Conservation (phyloP, 2,329 filamentous ascomycete genomes). For the Colletotrichum sp. region DNA sequence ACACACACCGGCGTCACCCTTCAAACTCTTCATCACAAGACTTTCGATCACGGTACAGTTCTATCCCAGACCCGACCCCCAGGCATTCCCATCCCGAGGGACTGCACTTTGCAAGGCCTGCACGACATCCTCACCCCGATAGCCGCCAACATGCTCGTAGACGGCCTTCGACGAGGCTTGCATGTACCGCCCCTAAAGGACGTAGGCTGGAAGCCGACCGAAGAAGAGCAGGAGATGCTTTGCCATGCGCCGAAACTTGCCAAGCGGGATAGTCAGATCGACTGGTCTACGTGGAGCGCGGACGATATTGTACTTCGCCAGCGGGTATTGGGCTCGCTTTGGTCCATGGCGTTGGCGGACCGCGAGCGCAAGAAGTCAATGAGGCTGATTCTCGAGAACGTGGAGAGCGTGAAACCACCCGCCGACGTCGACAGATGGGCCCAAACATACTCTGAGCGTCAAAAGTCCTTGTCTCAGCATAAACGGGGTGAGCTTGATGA, state of each 20-base stretch:
- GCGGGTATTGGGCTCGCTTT: constrained; percentile 69
- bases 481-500: background rate
- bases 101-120: constrained; percentile 48
- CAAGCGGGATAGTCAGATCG: constrained; percentile 65
- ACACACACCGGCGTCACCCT: constrained; percentile 76
- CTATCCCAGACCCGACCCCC: constrained; percentile 71
- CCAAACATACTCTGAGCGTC: background rate
- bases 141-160: constrained; percentile 75
- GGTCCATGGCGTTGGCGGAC: constrained; percentile 54
- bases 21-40: constrained; percentile 79
- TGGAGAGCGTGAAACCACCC: constrained; percentile 25
- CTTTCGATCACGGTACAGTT: constrained; percentile 82
- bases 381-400: constrained; percentile 45
- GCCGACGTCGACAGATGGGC: background rate
- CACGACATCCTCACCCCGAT: constrained; percentile 58
- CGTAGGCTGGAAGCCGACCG: constrained; percentile 31
- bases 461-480: background rate
- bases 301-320: constrained; percentile 60
- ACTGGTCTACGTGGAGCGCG: constrained; percentile 61
- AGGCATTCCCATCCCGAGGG: constrained; percentile 55
- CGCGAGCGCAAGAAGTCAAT: constrained; percentile 27
- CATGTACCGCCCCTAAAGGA: constrained; percentile 68
- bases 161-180: constrained; percentile 64
- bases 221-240: constrained; percentile 24
- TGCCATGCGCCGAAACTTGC: constrained; percentile 76